Evolutionary conservation across 2,329 filamentous ascomycete genomes (phyloP), one percentile per base, ranked within the genome.

Genomic region (Chaetomium sp.): DNA sequence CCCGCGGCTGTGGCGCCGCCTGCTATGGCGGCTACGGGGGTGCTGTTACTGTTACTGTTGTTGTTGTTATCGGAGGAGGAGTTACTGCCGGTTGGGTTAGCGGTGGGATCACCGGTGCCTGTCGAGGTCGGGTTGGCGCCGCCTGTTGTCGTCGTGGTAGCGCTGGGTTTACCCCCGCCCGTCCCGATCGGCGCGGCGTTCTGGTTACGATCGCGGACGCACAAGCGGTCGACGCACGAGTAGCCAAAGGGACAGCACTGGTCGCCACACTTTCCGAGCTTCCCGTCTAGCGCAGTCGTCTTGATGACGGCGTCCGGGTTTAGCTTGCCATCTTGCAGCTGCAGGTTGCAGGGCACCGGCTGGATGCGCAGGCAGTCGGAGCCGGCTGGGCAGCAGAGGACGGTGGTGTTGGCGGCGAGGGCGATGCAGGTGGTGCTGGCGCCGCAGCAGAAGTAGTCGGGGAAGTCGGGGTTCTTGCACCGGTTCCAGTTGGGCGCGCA

Each of bases 181-280:
- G 66, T 62, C 5, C 56, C 36, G 59, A 58, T 6, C 61, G 66
- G 64, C 34, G 65, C 60, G 27, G 61, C 66, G 53, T 68, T 72
- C 64, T 86, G 79, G 64, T 86, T 76, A 12, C 71, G 59, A 59
- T 83, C 69, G 62, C 72, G 74, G 9, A 74, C 67, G 63, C 87
- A 90, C 58, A 72, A 56, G 49, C 69, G 68, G 43, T 71, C 71
- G 52, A 66, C 69, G 71, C 88, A 91, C 1, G 74, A 72, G 70
- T 86, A 91, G 2, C 88, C 88, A 68, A 85, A 85, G 0, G 88
- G 87, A 66, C 88, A 91, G 70, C 87, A 91, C n/a, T 62, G 53
- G 14, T 64, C 67, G 11, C 79, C 84, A 63, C 88, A 91, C 19
- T 70, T 75, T 1, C 72, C 70, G 11, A 91, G 73, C 9, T 74